Conservation (phyloP, 169 alveolate genomes). For the Plasmodium berghei region DNA sequence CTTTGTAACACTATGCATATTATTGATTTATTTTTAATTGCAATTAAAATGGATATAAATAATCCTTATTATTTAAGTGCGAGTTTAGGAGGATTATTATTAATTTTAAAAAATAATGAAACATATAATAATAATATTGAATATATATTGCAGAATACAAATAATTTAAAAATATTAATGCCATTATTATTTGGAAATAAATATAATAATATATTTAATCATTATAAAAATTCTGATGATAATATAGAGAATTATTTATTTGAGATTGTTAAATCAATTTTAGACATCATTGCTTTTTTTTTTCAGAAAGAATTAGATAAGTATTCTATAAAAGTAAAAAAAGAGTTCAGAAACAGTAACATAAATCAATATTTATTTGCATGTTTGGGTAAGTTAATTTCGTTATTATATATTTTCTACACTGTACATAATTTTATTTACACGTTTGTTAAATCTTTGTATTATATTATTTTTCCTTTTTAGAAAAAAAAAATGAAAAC, state of each 20-base stretch:
- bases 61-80: conserved; percentile 71
- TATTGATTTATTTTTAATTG: conserved; percentile 47
- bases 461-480: not conserved
- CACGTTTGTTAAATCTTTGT: not conserved
- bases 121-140: conserved; percentile 56
- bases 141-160: conserved; percentile 60
- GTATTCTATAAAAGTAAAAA: conserved; percentile 43
- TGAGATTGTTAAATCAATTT: conserved; percentile 25
- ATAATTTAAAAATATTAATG: conserved; percentile 63
- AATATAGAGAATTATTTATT: conserved; percentile 9
- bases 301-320: conserved; percentile 36
- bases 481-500: conserved; percentile 50
- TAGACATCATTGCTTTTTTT: conserved; percentile 53
- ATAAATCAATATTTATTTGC: conserved; percentile 39
- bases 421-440: not conserved
- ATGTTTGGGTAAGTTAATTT: conserved; percentile 58
- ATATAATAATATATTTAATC: conserved; percentile 53
- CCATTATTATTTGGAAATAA: conserved; percentile 72
- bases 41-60: conserved; percentile 49
- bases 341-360: conserved; percentile 47
- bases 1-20: conserved; percentile 52
- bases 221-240: conserved; percentile 4
- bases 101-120: conserved; percentile 60
- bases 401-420: too few species aligned
- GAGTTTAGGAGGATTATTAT: conserved; percentile 45